Percentiles rank a stretch among this genome's conserved stretches.
These are phyloP conservation scores for Urtica urens DNA, from an alignment of 306 rosid genomes.

Conservation along the genomic window DNA sequence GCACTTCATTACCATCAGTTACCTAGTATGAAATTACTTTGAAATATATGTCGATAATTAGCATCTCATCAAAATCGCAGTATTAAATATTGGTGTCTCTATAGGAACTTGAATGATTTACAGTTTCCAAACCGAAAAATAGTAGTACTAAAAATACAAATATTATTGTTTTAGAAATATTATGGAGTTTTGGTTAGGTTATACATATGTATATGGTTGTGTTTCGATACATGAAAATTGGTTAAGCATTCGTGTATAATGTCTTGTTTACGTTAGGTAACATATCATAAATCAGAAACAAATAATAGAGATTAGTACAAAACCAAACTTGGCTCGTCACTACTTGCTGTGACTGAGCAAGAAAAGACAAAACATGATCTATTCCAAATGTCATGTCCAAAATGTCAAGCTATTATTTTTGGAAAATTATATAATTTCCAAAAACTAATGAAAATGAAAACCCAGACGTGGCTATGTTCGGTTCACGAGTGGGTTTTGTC, in stretches of 20 bases:
- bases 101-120: no score
- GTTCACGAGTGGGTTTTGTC: conserved; percentile 33
- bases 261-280: conserved; percentile 3
- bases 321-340: background rate
- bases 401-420: conserved; percentile 2
- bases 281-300: background rate
- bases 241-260: no score
- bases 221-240: background rate
- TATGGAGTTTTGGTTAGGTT: no score
- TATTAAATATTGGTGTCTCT: no score
- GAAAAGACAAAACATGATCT: conserved; percentile 5
- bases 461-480: conserved; percentile 12
- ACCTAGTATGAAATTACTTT: no score
- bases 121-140: no score
- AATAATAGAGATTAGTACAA: conserved; percentile 4
- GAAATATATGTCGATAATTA: no score
- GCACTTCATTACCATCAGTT: no score
- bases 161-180: no score
- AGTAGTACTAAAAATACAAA: no score
- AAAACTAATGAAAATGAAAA: conserved; percentile 5
- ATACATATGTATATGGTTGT: no score
- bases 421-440: background rate
- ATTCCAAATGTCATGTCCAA: background rate
- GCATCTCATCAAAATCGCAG: no score
- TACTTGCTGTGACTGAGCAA: background rate